Evolutionary conservation across 257 asterid genomes (phyloP), one percentile per base, ranked within the genome.

Genomic region (Striga asiatica): DNA sequence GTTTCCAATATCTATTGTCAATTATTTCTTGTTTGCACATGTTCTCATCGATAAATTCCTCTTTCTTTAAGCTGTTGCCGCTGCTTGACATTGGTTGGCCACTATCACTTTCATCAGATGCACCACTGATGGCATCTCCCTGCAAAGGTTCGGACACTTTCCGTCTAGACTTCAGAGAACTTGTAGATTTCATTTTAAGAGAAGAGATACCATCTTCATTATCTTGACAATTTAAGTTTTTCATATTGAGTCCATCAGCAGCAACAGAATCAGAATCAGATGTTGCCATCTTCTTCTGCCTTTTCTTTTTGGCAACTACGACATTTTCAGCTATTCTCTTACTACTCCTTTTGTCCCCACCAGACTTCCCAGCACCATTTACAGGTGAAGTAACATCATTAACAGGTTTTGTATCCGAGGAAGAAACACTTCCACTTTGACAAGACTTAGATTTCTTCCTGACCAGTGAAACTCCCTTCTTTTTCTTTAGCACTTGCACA

Each of bases 271-370:
- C 93, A 57, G 79, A 71, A 60, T 74, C 94, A 54, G 92, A 81
- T 67, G 80, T 37, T 25, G 46, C 61, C 58, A 34, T 65, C 58
- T 77, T 77, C 78, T 77, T 84, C 73, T 71, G 94, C 67, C 71
- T 74, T 78, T 91, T 82, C 67, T 66, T 77, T 69, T 71, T 77
- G 60, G 89, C 72, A 68, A 76, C 80, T 31, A 79, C 55, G 66
- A 79, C 82, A 68, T 75, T 83, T 65, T 88, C 97, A 34, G 94
- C 97, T 68, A 84, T 71, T 67, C 99, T 74, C 88, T 92, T 92
- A 85, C 95, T 79, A 50, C 75, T 82, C 72, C 89, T 81, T 75
- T 82, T 84, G 58, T 75, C 83, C 23, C 37, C 57, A 38, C 78
- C 70, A 57, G 74, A 59, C 74, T 70, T 79, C 39, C 77, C 77